Conservation (phyloP, 2,329 filamentous ascomycete species). For the Hypoxylon sp. region DNA sequence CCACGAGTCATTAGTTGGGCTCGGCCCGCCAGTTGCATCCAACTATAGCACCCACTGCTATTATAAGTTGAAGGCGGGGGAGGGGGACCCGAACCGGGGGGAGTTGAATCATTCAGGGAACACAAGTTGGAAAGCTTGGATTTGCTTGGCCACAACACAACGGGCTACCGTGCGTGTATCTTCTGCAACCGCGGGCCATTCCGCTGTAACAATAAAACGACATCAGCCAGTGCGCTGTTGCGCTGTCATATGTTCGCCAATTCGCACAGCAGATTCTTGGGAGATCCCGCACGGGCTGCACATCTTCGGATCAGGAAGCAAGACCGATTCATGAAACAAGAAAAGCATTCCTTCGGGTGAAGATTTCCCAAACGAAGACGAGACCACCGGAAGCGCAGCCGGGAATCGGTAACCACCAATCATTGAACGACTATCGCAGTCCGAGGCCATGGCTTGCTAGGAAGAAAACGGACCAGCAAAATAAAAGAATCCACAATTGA, state of each 20-base stretch:
- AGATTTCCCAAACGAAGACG: constrained; percentile 43
- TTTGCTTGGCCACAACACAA: constrained; percentile 14
- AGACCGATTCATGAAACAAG: constrained; percentile 43
- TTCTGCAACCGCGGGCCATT: constrained; percentile 39
- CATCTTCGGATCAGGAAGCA: constrained; percentile 43
- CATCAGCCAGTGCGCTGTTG: constrained; percentile 26
- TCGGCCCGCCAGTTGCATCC: constrained; percentile 35
- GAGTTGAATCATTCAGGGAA: constrained; percentile 5
- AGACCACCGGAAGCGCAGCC: constrained; percentile 44
- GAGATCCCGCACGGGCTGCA: constrained; percentile 39
- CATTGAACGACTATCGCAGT: constrained; percentile 28
- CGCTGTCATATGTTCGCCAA: constrained; percentile 34
- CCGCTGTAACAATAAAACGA: constrained; percentile 42
- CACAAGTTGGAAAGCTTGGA: constrained; percentile 14
- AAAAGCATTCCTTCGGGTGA: constrained; percentile 43
- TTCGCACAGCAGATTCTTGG: constrained; percentile 31
- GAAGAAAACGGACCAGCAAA: constrained; percentile 31
- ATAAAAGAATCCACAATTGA: constrained; percentile 31
- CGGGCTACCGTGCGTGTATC: constrained; percentile 11
- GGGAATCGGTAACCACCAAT: constrained; percentile 35
- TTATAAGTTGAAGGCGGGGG: constrained; percentile 45
- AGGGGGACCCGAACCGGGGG: constrained; percentile 29
- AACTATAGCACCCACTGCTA: constrained; percentile 32
- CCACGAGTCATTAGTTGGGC: constrained; percentile 29
- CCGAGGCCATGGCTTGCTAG: constrained; percentile 35